Evolutionary conservation across 345 rosid species (phyloP).

Genomic region (Murraya paniculata): DNA sequence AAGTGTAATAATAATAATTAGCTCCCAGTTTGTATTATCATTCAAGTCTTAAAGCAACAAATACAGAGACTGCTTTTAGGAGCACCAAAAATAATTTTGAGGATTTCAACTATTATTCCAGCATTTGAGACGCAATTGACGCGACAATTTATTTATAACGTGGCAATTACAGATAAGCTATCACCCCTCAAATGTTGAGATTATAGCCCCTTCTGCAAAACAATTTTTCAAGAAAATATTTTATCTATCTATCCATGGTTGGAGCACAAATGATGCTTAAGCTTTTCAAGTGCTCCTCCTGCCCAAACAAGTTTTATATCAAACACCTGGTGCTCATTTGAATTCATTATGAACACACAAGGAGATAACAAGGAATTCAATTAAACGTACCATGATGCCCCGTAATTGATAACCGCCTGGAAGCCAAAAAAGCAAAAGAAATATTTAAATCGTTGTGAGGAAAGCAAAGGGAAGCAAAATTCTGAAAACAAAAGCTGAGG

Average conservation of each 20-base stretch:
- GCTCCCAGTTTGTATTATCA: background rate
- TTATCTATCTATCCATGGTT: background rate
- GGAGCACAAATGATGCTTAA: background rate
- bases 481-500: too few species aligned
- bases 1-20: too few species aligned
- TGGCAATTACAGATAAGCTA: too few species aligned
- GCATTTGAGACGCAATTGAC: too few species aligned
- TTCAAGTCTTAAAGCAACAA: background rate
- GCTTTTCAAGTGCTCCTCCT: background rate
- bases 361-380: background rate
- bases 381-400: constrained; percentile 55
- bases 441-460: background rate
- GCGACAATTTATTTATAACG: too few species aligned
- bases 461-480: background rate
- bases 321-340: constrained; percentile 35
- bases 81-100: too few species aligned
- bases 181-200: too few species aligned
- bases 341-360: background rate
- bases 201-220: background rate
- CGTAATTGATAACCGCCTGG: constrained; percentile 62
- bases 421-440: background rate
- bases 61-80: too few species aligned
- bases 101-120: too few species aligned
- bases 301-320: constrained; percentile 34
- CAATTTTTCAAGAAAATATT: background rate